Percentiles rank a stretch among this genome's conserved stretches.
Evolutionary conservation across 768 basidiomycete genomes (phyloP).

Genomic region (Trametes gibbosa): DNA sequence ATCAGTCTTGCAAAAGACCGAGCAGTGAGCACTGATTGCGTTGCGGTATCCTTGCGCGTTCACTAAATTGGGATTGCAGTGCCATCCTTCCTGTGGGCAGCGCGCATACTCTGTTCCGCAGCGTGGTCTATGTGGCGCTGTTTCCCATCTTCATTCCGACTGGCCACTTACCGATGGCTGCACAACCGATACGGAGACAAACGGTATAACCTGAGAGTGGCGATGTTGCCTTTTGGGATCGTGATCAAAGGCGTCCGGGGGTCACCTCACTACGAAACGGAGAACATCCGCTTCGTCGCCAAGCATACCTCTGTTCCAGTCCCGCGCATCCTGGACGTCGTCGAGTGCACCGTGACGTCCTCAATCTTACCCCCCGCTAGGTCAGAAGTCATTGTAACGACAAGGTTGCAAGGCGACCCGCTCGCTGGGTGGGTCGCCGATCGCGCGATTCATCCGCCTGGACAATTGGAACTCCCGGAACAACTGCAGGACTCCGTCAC

Average conservation of each 20-base stretch:
- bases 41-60: no score
- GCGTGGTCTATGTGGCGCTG: background rate
- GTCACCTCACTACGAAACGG: background rate
- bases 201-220: background rate
- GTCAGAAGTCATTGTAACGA: constrained; percentile 15
- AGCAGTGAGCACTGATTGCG: no score
- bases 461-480: no score
- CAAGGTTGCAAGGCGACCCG: constrained; percentile 5
- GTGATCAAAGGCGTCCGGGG: background rate
- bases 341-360: background rate
- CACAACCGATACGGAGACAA: background rate
- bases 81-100: background rate
- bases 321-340: constrained; percentile 12
- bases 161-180: background rate
- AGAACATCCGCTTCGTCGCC: constrained; percentile 16
- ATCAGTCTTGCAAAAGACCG: no score
- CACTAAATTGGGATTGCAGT: no score
- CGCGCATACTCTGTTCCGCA: background rate
- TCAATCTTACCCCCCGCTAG: background rate
- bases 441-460: background rate
- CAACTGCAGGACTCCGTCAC: no score
- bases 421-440: background rate
- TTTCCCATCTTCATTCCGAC: background rate
- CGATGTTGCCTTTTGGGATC: background rate
- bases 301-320: constrained; percentile 22